Evolutionary conservation across 148 eudicot genomes (phyloP).

Genomic region (Rheum nobile): DNA sequence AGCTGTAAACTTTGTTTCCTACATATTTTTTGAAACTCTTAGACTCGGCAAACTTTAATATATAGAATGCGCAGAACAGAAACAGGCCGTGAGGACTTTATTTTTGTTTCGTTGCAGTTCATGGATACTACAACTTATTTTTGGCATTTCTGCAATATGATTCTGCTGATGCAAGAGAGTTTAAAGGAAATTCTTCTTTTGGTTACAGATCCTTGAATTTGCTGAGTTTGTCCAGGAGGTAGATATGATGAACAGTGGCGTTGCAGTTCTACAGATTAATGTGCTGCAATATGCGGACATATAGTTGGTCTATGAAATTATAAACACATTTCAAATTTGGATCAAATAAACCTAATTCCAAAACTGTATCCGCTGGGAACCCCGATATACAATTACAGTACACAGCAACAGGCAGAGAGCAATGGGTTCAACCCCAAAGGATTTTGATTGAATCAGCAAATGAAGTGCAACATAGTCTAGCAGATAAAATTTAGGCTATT

Average conservation of each 20-base stretch:
- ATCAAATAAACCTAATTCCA: conserved; percentile 11
- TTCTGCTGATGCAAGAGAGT: background rate
- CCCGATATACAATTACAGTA: background rate
- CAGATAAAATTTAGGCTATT: background rate
- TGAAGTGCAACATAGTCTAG: conserved; percentile 1
- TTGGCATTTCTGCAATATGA: background rate
- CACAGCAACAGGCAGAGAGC: background rate
- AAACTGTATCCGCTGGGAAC: conserved; percentile 4
- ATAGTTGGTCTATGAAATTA: background rate
- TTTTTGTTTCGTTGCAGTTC: background rate
- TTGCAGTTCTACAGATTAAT: background rate
- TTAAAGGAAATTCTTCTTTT: background rate
- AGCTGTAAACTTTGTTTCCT: background rate
- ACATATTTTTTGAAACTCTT: background rate
- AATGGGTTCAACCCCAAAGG: conserved; percentile 1
- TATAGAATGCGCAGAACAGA: background rate
- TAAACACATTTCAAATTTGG: background rate
- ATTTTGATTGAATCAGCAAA: background rate
- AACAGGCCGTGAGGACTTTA: background rate
- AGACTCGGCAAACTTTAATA: background rate
- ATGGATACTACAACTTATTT: background rate
- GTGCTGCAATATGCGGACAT: background rate
- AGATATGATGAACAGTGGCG: too few species aligned
- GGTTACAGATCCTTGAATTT: background rate
- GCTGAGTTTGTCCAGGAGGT: too few species aligned